Percentiles rank a stretch among this genome's conserved stretches.
phyloP scores from a whole-genome alignment of 306 rosid species.

The Luffa aegyptiaca region DNA sequence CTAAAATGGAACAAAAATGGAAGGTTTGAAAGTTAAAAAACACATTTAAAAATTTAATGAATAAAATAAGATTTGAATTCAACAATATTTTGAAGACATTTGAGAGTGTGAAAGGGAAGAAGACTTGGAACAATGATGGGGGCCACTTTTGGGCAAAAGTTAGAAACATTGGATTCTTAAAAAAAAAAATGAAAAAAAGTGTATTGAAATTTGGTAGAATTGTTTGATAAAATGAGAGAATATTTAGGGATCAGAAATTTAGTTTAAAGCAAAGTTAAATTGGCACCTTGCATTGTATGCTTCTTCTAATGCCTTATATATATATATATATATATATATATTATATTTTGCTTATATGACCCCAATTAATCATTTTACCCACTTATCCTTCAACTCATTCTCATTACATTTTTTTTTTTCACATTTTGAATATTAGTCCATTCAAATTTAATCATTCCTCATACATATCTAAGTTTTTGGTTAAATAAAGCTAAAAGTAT shows the following conservation, averaged over 20 bases:
- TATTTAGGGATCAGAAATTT: background rate
- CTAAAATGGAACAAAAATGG: too few species aligned
- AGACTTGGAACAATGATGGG: background rate
- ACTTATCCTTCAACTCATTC: background rate
- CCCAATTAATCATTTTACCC: background rate
- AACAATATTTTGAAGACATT: background rate
- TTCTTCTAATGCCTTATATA: background rate
- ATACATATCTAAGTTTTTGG: background rate
- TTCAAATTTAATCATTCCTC: background rate
- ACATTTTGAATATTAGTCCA: background rate
- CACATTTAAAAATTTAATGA: background rate
- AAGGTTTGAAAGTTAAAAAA: background rate
- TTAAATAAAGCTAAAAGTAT: background rate
- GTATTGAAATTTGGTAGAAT: background rate
- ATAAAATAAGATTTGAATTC: background rate
- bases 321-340: background rate
- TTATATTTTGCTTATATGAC: background rate
- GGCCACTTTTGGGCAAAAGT: background rate
- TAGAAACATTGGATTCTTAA: slow-evolving; percentile 1
- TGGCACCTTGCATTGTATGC: background rate
- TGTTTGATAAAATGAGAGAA: background rate
- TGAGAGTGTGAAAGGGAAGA: background rate
- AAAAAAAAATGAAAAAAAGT: background rate
- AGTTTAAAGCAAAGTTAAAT: background rate
- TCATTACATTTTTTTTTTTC: background rate